Evolutionary conservation across 2,329 filamentous ascomycete species (phyloP).

Genomic region (Aspergillus ibericus): DNA sequence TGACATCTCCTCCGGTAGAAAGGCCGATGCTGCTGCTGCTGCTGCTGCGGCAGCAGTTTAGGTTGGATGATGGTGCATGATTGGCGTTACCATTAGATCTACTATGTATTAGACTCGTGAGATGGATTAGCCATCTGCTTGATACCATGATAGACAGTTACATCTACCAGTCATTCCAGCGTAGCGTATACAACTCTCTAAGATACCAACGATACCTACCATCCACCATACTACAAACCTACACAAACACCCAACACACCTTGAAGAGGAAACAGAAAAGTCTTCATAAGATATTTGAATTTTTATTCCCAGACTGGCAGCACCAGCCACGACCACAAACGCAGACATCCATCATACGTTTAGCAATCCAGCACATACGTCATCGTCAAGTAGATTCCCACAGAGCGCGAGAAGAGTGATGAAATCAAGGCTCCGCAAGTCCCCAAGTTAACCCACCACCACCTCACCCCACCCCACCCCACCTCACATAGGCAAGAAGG

Average conservation of each 20-base stretch:
- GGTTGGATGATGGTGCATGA: neutral
- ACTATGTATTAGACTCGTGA: neutral
- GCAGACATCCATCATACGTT: neutral
- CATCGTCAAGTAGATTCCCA: neutral
- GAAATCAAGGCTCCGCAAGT: neutral
- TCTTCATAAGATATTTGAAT: neutral
- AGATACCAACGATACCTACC: neutral
- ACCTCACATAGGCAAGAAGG: too few relatives aligned
- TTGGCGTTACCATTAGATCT: neutral
- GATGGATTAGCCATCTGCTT: neutral
- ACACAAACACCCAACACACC: neutral
- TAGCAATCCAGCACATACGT: neutral
- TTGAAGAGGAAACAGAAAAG: neutral
- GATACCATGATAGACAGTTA: neutral
- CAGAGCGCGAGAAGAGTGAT: neutral
- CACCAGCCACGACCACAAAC: slow-evolving; percentile 5
- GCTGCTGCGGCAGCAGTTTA: neutral
- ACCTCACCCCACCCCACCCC: neutral
- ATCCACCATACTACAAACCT: neutral
- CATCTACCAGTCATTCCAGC: neutral
- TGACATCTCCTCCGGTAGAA: slow-evolving; percentile 27
- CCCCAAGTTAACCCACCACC: too few relatives aligned
- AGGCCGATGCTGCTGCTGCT: slow-evolving; percentile 12
- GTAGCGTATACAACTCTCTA: too few relatives aligned
- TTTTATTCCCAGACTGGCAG: slow-evolving; percentile 8